Conservation (phyloP, 116 monocot genomes). For the Iris pallida region DNA sequence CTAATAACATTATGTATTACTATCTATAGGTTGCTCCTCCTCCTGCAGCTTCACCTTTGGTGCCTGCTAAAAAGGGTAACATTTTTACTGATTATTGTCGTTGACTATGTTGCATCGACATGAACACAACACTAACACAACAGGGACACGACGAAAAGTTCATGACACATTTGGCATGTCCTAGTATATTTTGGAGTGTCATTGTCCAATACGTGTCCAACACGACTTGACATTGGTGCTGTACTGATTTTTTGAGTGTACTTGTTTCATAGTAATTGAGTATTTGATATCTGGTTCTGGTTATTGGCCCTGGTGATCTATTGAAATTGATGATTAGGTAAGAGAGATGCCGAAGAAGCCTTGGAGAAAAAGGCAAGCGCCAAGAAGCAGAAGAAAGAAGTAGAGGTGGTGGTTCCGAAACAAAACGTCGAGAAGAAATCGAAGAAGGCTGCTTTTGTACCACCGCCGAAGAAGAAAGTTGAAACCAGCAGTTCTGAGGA, state of each 20-base stretch:
- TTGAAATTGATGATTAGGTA: slow-evolving; percentile 13
- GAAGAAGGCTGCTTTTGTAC: slow-evolving; percentile 11
- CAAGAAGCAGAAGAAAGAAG: slow-evolving; percentile 37
- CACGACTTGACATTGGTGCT: neutral
- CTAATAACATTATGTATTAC: too few relatives aligned
- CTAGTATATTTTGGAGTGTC: neutral
- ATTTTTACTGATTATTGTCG: neutral
- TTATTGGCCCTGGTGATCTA: neutral
- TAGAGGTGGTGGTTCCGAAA: neutral
- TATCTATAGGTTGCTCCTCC: slow-evolving; percentile 13
- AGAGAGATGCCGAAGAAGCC: slow-evolving; percentile 30
- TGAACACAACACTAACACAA: too few relatives aligned
- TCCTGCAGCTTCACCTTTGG: slow-evolving; percentile 7
- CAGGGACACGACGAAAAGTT: too few relatives aligned
- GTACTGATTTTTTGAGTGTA: neutral
- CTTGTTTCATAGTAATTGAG: neutral
- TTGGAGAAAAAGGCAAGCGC: slow-evolving; percentile 26
- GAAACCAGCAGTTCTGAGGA: slow-evolving; percentile 24
- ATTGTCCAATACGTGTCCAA: neutral
- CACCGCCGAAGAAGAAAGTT: slow-evolving; percentile 22
- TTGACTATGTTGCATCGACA: too few relatives aligned
- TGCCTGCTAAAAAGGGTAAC: slow-evolving; percentile 18
- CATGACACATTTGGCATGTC: too few relatives aligned
- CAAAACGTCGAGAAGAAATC: slow-evolving; percentile 10
- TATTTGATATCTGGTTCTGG: neutral